Conservation (phyloP, 2,329 filamentous ascomycete species). For the Pseudogymnoascus sp. region DNA sequence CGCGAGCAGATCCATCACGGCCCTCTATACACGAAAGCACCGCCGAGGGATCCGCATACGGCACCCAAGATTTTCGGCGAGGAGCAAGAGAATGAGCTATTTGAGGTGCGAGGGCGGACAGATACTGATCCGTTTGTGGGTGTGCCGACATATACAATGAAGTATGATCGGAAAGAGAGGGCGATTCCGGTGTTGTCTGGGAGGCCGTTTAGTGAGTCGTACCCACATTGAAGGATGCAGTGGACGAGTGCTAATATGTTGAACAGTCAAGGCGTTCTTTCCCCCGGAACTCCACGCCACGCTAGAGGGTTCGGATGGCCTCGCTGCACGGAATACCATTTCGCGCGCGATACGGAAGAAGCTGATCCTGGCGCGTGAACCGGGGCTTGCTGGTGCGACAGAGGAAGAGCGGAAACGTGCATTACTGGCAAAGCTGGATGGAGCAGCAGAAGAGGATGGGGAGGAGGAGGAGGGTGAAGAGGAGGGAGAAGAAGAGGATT, state of each 20-base stretch:
- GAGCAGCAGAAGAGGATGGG: constrained; percentile 30
- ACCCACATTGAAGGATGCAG: background rate
- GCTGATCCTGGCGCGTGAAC: constrained; percentile 22
- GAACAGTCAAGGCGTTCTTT: constrained; percentile 47
- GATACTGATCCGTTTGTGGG: constrained; percentile 54
- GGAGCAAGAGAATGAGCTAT: constrained; percentile 31
- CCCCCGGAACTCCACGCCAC: constrained; percentile 49
- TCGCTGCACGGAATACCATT: constrained; percentile 20
- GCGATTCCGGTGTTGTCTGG: constrained; percentile 46
- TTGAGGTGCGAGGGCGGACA: constrained; percentile 14
- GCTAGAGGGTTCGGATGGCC: constrained; percentile 35
- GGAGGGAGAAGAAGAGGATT: constrained; percentile 38
- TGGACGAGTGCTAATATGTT: constrained; percentile 12
- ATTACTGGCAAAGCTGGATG: constrained; percentile 28
- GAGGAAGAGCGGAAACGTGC: constrained; percentile 27
- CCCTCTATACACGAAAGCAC: constrained; percentile 42
- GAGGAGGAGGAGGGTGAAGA: constrained; percentile 36
- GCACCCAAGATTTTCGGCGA: constrained; percentile 36
- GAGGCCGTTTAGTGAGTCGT: constrained; percentile 44
- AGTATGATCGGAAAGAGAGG: constrained; percentile 48
- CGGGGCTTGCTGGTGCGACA: constrained; percentile 10
- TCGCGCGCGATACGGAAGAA: constrained; percentile 26
- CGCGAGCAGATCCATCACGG: constrained; percentile 51
- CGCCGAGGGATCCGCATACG: constrained; percentile 26
- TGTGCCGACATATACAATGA: constrained; percentile 52